A percentile compares a stretch with the other conserved stretches of the same genome.
Evolutionary conservation across 176 grass and related monocot species (phyloP).

Genomic region (Eleusine coracana): DNA sequence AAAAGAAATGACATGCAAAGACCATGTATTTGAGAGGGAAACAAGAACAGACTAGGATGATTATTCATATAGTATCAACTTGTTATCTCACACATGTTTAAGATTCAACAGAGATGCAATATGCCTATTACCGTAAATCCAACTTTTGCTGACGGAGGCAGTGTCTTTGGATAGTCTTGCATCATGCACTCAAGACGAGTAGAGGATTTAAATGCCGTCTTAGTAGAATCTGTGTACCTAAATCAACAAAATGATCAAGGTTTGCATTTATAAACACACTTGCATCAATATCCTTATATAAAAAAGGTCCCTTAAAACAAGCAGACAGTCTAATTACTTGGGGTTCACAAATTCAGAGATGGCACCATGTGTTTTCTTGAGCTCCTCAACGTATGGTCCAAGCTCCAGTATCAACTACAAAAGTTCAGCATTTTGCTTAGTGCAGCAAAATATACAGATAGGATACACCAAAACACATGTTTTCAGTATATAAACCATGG

Average conservation of each 20-base stretch:
- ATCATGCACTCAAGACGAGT: slow-evolving; percentile 99
- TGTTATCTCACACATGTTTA: background rate
- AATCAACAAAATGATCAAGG: slow-evolving; percentile 27
- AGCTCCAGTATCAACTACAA: slow-evolving; percentile 94
- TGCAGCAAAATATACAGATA: background rate
- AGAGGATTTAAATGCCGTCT: slow-evolving; percentile 88
- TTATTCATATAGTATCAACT: background rate
- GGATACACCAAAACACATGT: too few species aligned
- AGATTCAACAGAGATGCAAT: background rate
- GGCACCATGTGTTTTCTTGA: slow-evolving; percentile 82
- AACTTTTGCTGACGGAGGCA: slow-evolving; percentile 82
- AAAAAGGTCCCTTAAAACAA: background rate
- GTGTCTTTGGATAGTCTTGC: slow-evolving; percentile 98
- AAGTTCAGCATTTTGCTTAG: slow-evolving; percentile 28
- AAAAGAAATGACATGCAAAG: background rate
- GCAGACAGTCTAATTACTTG: slow-evolving; percentile 62
- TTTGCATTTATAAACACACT: background rate
- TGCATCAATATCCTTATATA: background rate
- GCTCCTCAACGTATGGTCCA: slow-evolving; percentile 83
- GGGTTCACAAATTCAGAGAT: slow-evolving; percentile 98
- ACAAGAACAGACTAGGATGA: background rate
- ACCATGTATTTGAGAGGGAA: background rate
- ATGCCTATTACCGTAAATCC: slow-evolving; percentile 79
- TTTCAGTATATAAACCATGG: too few species aligned
- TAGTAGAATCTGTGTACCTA: slow-evolving; percentile 87